Percentiles rank a stretch among this genome's conserved stretches.
Conservation (phyloP, 306 rosid genomes). For the Lathyrus tuberosus region DNA sequence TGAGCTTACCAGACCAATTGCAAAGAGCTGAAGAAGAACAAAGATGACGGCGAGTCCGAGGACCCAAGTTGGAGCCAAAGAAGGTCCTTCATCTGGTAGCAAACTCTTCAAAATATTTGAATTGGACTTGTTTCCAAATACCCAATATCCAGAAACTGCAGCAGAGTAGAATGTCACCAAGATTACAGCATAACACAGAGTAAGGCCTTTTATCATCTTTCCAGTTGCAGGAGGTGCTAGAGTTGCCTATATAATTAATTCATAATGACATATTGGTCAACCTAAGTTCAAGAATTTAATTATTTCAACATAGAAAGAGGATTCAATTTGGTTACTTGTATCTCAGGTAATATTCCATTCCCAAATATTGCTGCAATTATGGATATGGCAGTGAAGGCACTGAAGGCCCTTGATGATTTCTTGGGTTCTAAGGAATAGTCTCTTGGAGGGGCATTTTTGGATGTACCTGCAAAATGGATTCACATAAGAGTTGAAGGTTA, state of each 20-base stretch:
- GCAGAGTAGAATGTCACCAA: conserved; percentile 77
- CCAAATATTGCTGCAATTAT: conserved; percentile 91
- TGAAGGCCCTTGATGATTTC: conserved; percentile 57
- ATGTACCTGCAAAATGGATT: conserved; percentile 51
- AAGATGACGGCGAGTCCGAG: conserved; percentile 74
- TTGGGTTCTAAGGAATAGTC: conserved; percentile 72
- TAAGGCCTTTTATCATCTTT: conserved; percentile 92
- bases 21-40: conserved; percentile 92
- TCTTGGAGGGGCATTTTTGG: conserved; percentile 54
- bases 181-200: conserved; percentile 81
- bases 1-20: conserved; percentile 79
- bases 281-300: neutral
- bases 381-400: conserved; percentile 88
- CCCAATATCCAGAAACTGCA: conserved; percentile 86
- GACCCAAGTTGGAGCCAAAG: conserved; percentile 90
- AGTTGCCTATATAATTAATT: conserved; percentile 76
- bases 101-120: conserved; percentile 75
- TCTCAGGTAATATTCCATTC: conserved; percentile 93
- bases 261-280: conserved; percentile 15
- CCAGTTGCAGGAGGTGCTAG: conserved; percentile 96
- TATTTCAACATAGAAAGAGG: conserved; percentile 17
- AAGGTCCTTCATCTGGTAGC: conserved; percentile 74
- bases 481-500: neutral
- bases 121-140: conserved; percentile 76
- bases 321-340: conserved; percentile 59